These are phyloP conservation scores for Insectozyma bohioensis DNA, from an alignment of 1,139 yeast species.

Conservation along the genomic window DNA sequence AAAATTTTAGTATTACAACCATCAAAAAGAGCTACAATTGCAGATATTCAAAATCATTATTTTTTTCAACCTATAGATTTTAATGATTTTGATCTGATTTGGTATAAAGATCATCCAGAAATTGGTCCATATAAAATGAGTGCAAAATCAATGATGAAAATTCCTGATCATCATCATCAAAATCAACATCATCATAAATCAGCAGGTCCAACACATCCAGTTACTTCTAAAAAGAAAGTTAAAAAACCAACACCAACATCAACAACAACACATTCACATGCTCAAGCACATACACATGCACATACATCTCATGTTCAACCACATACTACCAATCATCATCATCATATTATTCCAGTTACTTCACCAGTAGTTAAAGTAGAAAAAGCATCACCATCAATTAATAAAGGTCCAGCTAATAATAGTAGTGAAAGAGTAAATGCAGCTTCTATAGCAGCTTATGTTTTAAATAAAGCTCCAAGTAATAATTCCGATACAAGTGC, in stretches of 20 bases:
- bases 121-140: slow-evolving; percentile 64
- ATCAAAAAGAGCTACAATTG: slow-evolving; percentile 39
- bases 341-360: no score
- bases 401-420: slow-evolving; percentile 7
- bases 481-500: slow-evolving; percentile 16
- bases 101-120: slow-evolving; percentile 75
- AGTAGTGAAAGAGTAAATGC: slow-evolving; percentile 28
- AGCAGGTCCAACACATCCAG: no score
- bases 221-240: slow-evolving; percentile 12
- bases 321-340: no score
- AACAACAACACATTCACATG: slow-evolving; percentile 1
- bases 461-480: slow-evolving; percentile 30
- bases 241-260: slow-evolving; percentile 11
- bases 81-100: slow-evolving; percentile 59
- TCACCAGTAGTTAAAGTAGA: no score
- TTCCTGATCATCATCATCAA: slow-evolving; percentile 39
- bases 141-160: slow-evolving; percentile 57
- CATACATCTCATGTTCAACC: no score
- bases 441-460: slow-evolving; percentile 49
- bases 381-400: slow-evolving; percentile 3
- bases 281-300: no score
- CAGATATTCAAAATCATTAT: slow-evolving; percentile 50
- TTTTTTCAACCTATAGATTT: slow-evolving; percentile 73
- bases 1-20: slow-evolving; percentile 48
- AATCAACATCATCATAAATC: slow-evolving; percentile 23